phyloP scores from a whole-genome alignment of 176 grass and related monocot genomes.

The Sorghum bicolor region Sorghum_bicolor_NCBIv3 NC_012870.2:1867501-1868000 shows the following conservation, averaged over 20 bases:
- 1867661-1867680: constrained; percentile 41
- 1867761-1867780: not conserved
- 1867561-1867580: not conserved
- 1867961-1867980: not conserved
- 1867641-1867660: constrained; percentile 37
- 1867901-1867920: not conserved
- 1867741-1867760: not conserved
- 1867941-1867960: not conserved
- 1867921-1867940: not conserved
- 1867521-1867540: not conserved
- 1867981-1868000: not conserved
- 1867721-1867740: constrained; percentile 1
- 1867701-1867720: constrained; percentile 1
- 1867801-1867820: not conserved
- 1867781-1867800: constrained; percentile 1
- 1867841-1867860: not conserved
- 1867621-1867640: constrained; percentile 4
- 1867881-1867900: not conserved
- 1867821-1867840: constrained; percentile 9
- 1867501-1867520: not conserved
- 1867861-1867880: not conserved
- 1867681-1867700: not conserved
- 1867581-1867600: constrained; percentile 28
- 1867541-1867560: not conserved
- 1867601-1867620: not conserved